These are phyloP conservation scores for Pseudocercospora fijiensis DNA, from an alignment of 2,329 filamentous ascomycete species.

Conservation along the genomic window DNA sequence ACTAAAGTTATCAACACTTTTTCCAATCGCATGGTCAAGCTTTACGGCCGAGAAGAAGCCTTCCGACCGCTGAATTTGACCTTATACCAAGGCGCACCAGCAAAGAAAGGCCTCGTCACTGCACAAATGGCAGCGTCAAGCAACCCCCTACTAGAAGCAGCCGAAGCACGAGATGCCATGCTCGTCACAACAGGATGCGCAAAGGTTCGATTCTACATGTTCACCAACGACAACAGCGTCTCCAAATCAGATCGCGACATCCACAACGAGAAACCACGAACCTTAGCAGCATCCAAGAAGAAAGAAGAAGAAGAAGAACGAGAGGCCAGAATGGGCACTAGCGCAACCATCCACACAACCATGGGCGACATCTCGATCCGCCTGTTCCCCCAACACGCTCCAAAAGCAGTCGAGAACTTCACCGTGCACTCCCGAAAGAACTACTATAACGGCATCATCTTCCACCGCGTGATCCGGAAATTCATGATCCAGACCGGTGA, in stretches of 20 bases:
- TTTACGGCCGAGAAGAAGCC: constrained; percentile 87
- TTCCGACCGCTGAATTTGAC: constrained; percentile 79
- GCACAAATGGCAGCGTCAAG: constrained; percentile 95
- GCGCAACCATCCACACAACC: constrained; percentile 85
- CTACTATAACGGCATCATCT: constrained; percentile 97
- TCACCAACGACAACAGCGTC: constrained; percentile 83
- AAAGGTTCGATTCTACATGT: constrained; percentile 96
- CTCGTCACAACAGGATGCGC: constrained; percentile 78
- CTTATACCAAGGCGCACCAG: constrained; percentile 91
- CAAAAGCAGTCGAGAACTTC: constrained; percentile 96
- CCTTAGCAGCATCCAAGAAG: constrained; percentile 51
- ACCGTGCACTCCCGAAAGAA: constrained; percentile 83
- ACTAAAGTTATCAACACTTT: constrained; percentile 95
- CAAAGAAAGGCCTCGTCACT: constrained; percentile 89
- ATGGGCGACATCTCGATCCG: constrained; percentile 92
- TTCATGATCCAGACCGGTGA: constrained; percentile 97
- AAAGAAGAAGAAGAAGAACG: constrained; percentile 57
- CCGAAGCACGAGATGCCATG: constrained; percentile 86
- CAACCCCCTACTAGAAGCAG: constrained; percentile 90
- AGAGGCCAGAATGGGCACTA: constrained; percentile 69
- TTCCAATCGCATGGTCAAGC: constrained; percentile 86
- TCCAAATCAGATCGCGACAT: constrained; percentile 84
- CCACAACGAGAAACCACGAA: constrained; percentile 87
- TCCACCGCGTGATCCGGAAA: constrained; percentile 94
- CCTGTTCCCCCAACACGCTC: constrained; percentile 87